phyloP scores from a whole-genome alignment of 2,329 filamentous ascomycete genomes.

The Penicillium sp. region DNA sequence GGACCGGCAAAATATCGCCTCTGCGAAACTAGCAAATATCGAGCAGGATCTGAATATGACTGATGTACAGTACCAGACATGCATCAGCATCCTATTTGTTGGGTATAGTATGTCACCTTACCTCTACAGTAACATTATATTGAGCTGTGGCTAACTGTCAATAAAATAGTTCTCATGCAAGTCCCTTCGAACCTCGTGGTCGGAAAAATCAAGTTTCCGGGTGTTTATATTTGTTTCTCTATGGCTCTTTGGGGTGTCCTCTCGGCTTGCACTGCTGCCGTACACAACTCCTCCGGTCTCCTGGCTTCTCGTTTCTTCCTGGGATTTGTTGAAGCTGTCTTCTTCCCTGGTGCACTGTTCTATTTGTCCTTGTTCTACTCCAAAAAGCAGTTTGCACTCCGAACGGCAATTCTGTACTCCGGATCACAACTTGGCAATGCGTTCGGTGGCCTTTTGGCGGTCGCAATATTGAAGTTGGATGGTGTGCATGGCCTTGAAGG shows the following conservation, averaged over 20 bases:
- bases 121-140: conserved; percentile 4
- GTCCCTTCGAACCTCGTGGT: conserved; percentile 47
- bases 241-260: conserved; percentile 18
- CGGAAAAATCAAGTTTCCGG: conserved; percentile 35
- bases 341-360: conserved; percentile 64
- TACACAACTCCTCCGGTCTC: conserved; percentile 12
- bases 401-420: conserved; percentile 42
- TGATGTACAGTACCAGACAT: conserved; percentile 49
- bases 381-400: conserved; percentile 52
- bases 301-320: conserved; percentile 41
- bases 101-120: conserved; percentile 23
- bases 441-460: conserved; percentile 17
- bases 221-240: conserved; percentile 20
- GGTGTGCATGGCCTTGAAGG: neutral
- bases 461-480: conserved; percentile 5
- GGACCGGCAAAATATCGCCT: conserved; percentile 27
- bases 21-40: conserved; percentile 4
- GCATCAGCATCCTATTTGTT: conserved; percentile 47
- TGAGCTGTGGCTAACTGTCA: conserved; percentile 13
- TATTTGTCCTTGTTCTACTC: conserved; percentile 70
- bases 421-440: conserved; percentile 22
- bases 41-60: conserved; percentile 43
- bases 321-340: conserved; percentile 41
- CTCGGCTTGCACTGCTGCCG: conserved; percentile 15
- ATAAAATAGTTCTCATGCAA: conserved; percentile 27